Conservation (phyloP, 495 filamentous ascomycete species). For the Penicillium steckii region DNA sequence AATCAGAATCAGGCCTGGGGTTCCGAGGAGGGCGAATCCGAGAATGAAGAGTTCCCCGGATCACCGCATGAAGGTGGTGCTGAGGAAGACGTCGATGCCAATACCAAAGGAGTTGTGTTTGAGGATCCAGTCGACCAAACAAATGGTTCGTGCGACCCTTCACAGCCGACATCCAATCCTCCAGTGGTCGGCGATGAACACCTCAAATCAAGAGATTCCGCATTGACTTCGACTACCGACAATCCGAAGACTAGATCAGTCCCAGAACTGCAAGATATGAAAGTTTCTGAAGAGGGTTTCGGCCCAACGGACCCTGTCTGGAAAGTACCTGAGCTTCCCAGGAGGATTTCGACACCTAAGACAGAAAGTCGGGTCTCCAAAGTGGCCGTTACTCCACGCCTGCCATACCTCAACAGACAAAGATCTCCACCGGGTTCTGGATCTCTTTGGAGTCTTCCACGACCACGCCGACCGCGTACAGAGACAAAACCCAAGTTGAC, state of each 20-base stretch:
- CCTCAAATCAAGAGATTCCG: not conserved
- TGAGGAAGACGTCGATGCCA: too few relatives aligned
- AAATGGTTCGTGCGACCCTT: not conserved
- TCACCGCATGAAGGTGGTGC: not conserved
- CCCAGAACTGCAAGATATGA: not conserved
- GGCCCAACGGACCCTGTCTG: constrained; percentile 25
- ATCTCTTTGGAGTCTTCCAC: constrained; percentile 40
- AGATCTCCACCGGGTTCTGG: constrained; percentile 38
- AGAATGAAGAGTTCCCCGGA: not conserved
- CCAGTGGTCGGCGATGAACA: not conserved
- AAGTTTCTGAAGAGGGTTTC: constrained; percentile 3
- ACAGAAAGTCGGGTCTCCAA: constrained; percentile 18
- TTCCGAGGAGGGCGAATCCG: constrained; percentile 5
- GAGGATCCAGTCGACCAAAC: not conserved
- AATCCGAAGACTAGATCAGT: not conserved
- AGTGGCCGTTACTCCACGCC: constrained; percentile 9
- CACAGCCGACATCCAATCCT: not conserved
- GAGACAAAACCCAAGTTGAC: constrained; percentile 23
- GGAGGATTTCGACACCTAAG: constrained; percentile 35
- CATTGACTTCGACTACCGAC: not conserved
- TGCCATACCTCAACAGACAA: constrained; percentile 13
- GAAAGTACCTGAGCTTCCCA: constrained; percentile 42
- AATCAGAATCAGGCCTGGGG: constrained; percentile 20
- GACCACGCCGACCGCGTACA: constrained; percentile 22
- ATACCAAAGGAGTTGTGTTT: not conserved